Evolutionary conservation across 2,329 filamentous ascomycete species (phyloP).

Genomic region (Chaetomium sp.): DNA sequence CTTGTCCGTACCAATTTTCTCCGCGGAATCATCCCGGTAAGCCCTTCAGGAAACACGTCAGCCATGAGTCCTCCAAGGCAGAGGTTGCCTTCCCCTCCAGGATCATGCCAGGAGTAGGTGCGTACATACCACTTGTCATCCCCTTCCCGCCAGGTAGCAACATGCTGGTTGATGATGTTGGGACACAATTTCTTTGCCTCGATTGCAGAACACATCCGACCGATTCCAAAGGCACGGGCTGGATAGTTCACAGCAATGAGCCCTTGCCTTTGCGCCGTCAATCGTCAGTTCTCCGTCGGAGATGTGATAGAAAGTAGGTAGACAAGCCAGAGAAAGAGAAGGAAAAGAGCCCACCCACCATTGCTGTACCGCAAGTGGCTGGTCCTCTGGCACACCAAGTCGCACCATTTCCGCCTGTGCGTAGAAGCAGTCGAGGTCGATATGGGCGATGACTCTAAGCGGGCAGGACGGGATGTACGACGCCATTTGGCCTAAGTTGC

Average conservation of each 20-base stretch:
- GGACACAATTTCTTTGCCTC: slow-evolving; percentile 88
- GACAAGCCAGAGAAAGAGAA: too few relatives aligned
- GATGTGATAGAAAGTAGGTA: not conserved
- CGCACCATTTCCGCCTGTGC: slow-evolving; percentile 93
- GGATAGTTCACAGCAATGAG: slow-evolving; percentile 97
- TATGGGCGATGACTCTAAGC: slow-evolving; percentile 79
- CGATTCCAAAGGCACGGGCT: slow-evolving; percentile 73
- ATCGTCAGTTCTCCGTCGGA: slow-evolving; percentile 7
- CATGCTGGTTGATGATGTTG: slow-evolving; percentile 78
- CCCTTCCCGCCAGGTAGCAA: slow-evolving; percentile 90
- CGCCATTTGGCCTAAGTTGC: slow-evolving; percentile 70
- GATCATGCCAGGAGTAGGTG: not conserved
- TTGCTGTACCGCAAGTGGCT: slow-evolving; percentile 88
- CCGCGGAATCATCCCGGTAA: slow-evolving; percentile 74
- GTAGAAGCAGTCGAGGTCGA: slow-evolving; percentile 97
- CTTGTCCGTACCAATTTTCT: slow-evolving; percentile 80
- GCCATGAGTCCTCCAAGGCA: not conserved
- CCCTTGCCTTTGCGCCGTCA: slow-evolving; percentile 56
- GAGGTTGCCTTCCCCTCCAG: too few relatives aligned
- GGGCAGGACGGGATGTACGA: slow-evolving; percentile 66
- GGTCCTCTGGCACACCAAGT: slow-evolving; percentile 63
- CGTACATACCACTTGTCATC: slow-evolving; percentile 63
- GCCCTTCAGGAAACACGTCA: slow-evolving; percentile 39
- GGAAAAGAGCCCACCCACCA: slow-evolving; percentile 46
- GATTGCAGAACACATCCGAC: slow-evolving; percentile 66